Conservation (phyloP, 768 basidiomycete genomes). For the Boletus rubroflammeus region DNA sequence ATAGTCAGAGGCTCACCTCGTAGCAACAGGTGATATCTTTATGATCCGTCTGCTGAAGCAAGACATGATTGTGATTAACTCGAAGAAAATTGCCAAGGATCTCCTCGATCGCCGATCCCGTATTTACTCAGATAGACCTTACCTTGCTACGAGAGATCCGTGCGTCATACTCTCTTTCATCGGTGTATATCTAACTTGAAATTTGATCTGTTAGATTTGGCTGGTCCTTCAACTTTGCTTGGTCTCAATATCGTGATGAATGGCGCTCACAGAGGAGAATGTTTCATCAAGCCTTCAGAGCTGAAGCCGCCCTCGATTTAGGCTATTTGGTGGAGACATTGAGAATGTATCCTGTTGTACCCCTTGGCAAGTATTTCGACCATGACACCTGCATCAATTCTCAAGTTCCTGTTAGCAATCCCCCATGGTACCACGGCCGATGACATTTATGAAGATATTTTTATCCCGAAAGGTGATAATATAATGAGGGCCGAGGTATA, state of each 20-base stretch:
- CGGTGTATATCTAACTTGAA: neutral
- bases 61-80: conserved; percentile 26
- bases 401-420: conserved; percentile 3
- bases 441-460: conserved; percentile 16
- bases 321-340: conserved; percentile 4
- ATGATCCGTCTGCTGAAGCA: conserved; percentile 21
- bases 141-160: conserved; percentile 13
- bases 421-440: conserved; percentile 18
- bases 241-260: conserved; percentile 16
- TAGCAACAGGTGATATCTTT: conserved; percentile 16
- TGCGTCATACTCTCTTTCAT: neutral
- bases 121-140: conserved; percentile 28
- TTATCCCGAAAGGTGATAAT: conserved; percentile 23
- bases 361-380: conserved; percentile 18
- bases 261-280: conserved; percentile 25
- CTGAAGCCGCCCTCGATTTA: conserved; percentile 15
- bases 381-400: neutral
- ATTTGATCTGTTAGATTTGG: conserved; percentile 12
- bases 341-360: conserved; percentile 1
- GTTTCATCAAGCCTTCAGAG: conserved; percentile 23
- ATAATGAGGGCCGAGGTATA: neutral
- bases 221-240: conserved; percentile 18
- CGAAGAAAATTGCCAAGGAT: conserved; percentile 24
- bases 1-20: neutral
- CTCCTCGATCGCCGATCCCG: conserved; percentile 26